Evolutionary conservation across 140 eudicot genomes (phyloP), one percentile per base, ranked within the genome.

Genomic region (Senecio squalidus): DNA sequence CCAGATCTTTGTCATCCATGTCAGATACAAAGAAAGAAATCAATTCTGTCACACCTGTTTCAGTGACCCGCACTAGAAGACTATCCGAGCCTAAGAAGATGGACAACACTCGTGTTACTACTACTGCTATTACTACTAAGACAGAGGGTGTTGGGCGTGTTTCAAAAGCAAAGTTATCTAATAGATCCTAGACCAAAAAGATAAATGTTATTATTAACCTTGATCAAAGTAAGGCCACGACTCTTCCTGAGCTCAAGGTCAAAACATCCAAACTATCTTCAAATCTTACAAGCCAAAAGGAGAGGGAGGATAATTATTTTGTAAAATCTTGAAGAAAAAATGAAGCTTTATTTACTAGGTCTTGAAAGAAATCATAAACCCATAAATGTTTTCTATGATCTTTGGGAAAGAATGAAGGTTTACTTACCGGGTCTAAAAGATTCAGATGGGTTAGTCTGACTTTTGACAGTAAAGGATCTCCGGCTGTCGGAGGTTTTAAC

Each of bases 11-110:
- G 72, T 67, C 92, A 70, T 88, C 95, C 9, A 62, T 82, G 72
- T 67, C 92, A 3, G 93, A 75, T 49, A 52, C 81, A 53, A 87
- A 75, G 72, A 80, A 57, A 34, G 86, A 69, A 56, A 48, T 40
- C 20, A 73, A 15, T 34, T 58, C 67, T 52, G 73, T 63, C 49
- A 72, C 83, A 9, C 83, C 84, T 70, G 93, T 82, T 44, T 71
- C 94, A 47, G 53, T 69, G 68, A 78, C 91, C 25, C 81, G 78
- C 31, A 83, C 81, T 31, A 91, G 94, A 79, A 86, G 98, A 74
- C 74, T 91, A 72, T 91, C 98, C n/a, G 94, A 86, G 66, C 96
- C 96, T 38, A 86, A 77, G 79, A 60, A 71, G 62, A 59, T 66
- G 60, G 58, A 36, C 77, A 66, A 45, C 8, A 24, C 14, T 7